These are phyloP conservation scores for Chalciporus sphaerocephalus DNA, from an alignment of 768 basidiomycete genomes.

Conservation along the genomic window DNA sequence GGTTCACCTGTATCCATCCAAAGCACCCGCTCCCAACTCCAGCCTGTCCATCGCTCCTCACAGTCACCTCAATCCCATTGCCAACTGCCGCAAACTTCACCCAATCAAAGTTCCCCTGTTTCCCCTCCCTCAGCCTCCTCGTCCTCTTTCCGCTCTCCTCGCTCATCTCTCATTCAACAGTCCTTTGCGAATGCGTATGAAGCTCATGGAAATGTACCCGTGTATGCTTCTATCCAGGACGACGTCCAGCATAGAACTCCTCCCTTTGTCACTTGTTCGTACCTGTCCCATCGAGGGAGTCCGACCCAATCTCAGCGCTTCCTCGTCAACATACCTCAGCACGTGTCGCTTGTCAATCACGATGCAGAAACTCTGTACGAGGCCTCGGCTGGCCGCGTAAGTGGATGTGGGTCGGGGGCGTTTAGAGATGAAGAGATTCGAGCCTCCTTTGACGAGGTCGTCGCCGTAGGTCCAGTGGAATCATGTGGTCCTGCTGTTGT, in stretches of 20 bases:
- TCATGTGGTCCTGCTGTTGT: neutral
- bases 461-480: neutral
- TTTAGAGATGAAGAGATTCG: constrained; percentile 21
- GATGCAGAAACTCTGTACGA: constrained; percentile 16
- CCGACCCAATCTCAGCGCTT: neutral
- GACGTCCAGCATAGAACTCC: neutral
- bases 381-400: constrained; percentile 20
- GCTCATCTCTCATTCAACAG: constrained; percentile 17
- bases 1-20: constrained; percentile 11
- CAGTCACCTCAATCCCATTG: constrained; percentile 7
- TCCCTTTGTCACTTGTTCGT: constrained; percentile 6
- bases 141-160: constrained; percentile 6
- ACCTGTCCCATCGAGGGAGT: neutral
- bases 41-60: constrained; percentile 2
- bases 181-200: constrained; percentile 4
- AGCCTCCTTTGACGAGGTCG: constrained; percentile 13
- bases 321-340: neutral
- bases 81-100: constrained; percentile 1
- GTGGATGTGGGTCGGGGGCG: constrained; percentile 7
- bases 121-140: neutral
- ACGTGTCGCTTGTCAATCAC: neutral
- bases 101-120: neutral
- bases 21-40: constrained; percentile 7
- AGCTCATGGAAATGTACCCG: neutral
- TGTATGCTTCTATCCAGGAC: neutral